Evolutionary conservation across 305 asterid species (phyloP), one percentile per base, ranked within the genome.

Genomic region (Stenogyne calaminthoides): DNA sequence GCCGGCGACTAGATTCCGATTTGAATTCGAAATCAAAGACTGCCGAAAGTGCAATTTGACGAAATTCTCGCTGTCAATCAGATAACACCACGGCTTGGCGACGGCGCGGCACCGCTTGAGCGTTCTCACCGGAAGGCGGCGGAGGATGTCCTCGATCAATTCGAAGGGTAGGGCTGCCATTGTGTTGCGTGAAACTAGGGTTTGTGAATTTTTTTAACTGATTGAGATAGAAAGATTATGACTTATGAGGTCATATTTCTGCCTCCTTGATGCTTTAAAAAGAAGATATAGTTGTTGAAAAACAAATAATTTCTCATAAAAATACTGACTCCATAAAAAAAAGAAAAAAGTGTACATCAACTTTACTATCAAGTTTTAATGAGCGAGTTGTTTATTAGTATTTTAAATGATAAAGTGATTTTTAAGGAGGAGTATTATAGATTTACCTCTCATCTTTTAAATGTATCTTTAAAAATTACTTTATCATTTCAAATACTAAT

Each of bases 81-180:
- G 61, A 52, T 1, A 5, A 20, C 85, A 76, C 93, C 93, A 90
- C 2, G 77, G 44, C 60, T 82, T 88, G 3, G 91, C 79, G 12
- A 90, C 89, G 81, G 83, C 85, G 59, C 92, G 83, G 77, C 84
- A 85, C 1, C 82, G 79, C 64, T 83, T 78, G 6, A 86, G 85
- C 25, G 87, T 14, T 62, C 74, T 82, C 55, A 84, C 87, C 8
- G 85, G 89, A 16, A 87, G 80, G 34, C 88, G 82, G 52, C 76
- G 64, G 70, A 87, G 87, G 73, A 87, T 85, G 11, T 83, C 84
- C 62, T 73, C 70, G 52, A 85, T 64, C 70, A 87, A 57, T 59
- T 87, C 89, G 0, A 47, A 49, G 0, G 88, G 92, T 0, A 87
- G 25, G 39, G 46, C 29, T 6, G 74, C 5, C 87, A 83, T 83